Conservation (phyloP, 2,329 filamentous ascomycete species). For the Cryphonectria naterciae region DNA sequence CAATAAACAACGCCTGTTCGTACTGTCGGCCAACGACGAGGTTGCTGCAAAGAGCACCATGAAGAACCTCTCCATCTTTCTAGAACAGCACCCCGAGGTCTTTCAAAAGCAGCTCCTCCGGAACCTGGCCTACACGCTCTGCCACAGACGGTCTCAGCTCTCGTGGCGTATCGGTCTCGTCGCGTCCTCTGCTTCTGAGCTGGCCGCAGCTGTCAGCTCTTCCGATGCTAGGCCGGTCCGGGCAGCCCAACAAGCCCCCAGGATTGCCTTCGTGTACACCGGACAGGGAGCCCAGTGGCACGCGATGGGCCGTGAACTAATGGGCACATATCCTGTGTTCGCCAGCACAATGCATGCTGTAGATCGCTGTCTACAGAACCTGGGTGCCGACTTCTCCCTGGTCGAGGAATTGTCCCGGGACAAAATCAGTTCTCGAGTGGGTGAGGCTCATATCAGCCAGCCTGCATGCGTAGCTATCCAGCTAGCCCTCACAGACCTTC, state of each 20-base stretch:
- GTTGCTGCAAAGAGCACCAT: background rate
- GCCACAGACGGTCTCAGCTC: conserved; percentile 16
- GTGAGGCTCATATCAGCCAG: conserved; percentile 45
- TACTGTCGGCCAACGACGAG: conserved; percentile 17
- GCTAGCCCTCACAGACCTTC: conserved; percentile 19
- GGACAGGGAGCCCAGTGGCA: conserved; percentile 39
- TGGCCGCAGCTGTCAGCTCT: conserved; percentile 9
- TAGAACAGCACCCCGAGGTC: conserved; percentile 23
- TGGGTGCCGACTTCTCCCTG: conserved; percentile 43
- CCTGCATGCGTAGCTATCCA: conserved; percentile 32
- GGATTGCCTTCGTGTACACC: conserved; percentile 45
- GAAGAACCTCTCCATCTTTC: conserved; percentile 14
- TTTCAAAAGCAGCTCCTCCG: conserved; percentile 18
- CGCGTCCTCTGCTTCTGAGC: background rate
- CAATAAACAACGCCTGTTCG: conserved; percentile 10
- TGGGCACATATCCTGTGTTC: conserved; percentile 41
- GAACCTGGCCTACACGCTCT: conserved; percentile 24
- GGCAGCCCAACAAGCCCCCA: conserved; percentile 32
- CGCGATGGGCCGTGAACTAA: conserved; percentile 12
- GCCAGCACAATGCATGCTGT: conserved; percentile 16
- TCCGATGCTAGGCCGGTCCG: conserved; percentile 6
- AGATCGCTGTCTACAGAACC: conserved; percentile 30
- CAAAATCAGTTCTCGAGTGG: conserved; percentile 41
- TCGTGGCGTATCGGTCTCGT: conserved; percentile 13
- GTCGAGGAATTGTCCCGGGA: conserved; percentile 42